Percentiles rank a stretch among this genome's conserved stretches.
Evolutionary conservation across 2,329 filamentous ascomycete species (phyloP).

Genomic region (Sporothrix euskadiensis): DNA sequence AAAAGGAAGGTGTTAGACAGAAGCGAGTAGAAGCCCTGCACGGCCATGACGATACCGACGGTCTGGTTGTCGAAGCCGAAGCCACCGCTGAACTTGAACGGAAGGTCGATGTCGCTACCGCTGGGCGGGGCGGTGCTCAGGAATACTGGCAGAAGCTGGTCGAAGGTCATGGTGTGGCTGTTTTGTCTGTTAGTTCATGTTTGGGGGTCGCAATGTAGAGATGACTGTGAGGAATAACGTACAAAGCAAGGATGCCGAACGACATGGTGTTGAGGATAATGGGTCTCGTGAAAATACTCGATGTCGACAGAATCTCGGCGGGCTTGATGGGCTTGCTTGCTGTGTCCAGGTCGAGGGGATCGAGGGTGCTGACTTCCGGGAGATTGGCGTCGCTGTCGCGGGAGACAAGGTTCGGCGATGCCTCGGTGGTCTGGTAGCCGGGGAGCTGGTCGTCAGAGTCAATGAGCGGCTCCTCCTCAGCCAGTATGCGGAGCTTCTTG

Average conservation of each 20-base stretch:
- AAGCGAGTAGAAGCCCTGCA: conserved; percentile 89
- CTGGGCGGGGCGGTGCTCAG: conserved; percentile 66
- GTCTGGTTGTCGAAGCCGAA: conserved; percentile 80
- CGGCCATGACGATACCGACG: conserved; percentile 83
- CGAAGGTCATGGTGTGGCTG: conserved; percentile 95
- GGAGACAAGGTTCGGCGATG: conserved; percentile 28
- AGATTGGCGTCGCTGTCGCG: conserved; percentile 35
- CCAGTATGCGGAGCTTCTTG: conserved; percentile 38
- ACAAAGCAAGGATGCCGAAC: conserved; percentile 94
- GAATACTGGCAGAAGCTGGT: conserved; percentile 90
- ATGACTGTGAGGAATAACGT: conserved; percentile 47
- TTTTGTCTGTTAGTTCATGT: conserved; percentile 25
- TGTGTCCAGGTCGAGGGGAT: conserved; percentile 24
- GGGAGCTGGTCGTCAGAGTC: conserved; percentile 63
- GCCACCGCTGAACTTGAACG: conserved; percentile 86
- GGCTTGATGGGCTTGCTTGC: conserved; percentile 30
- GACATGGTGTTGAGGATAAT: conserved; percentile 85
- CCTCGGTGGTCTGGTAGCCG: conserved; percentile 65
- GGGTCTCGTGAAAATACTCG: conserved; percentile 73
- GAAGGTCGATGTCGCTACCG: conserved; percentile 58
- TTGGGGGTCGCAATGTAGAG: too few species aligned
- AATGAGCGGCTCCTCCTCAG: conserved; percentile 64
- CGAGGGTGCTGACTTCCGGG: conserved; percentile 36
- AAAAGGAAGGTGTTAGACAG: conserved; percentile 82
- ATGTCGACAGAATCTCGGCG: background rate